Conservation (phyloP, 345 rosid species). For the Citrus medica region DNA sequence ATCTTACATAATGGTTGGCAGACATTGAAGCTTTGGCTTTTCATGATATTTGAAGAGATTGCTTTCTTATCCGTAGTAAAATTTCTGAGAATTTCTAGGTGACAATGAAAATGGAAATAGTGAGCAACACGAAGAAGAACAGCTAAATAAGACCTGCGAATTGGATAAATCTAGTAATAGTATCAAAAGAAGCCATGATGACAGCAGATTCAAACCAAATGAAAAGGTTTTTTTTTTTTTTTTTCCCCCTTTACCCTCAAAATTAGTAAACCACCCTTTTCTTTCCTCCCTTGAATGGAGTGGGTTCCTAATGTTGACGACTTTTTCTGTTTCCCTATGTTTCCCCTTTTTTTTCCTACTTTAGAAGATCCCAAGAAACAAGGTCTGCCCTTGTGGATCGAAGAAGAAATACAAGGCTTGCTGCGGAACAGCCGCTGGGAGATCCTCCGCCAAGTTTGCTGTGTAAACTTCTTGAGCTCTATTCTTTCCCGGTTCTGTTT, state of each 20-base stretch:
- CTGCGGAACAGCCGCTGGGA: slow-evolving; percentile 71
- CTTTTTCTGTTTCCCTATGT: background rate
- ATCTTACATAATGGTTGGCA: background rate
- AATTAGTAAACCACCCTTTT: slow-evolving; percentile 1
- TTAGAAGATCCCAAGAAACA: slow-evolving; percentile 70
- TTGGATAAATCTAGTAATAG: slow-evolving; percentile 31
- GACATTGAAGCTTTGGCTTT: slow-evolving; percentile 3
- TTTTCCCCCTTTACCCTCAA: background rate
- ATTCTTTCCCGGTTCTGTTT: background rate
- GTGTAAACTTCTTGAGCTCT: slow-evolving; percentile 43
- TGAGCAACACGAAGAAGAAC: slow-evolving; percentile 36
- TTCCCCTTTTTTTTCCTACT: background rate
- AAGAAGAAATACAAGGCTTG: slow-evolving; percentile 90
- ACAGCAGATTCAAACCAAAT: slow-evolving; percentile 32
- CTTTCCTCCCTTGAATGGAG: background rate
- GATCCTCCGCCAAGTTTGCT: slow-evolving; percentile 43
- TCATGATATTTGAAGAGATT: slow-evolving; percentile 6
- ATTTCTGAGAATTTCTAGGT: slow-evolving; percentile 26
- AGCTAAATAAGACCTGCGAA: slow-evolving; percentile 19
- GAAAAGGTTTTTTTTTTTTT: slow-evolving; percentile 67
- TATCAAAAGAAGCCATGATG: slow-evolving; percentile 24
- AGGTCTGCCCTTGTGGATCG: slow-evolving; percentile 79
- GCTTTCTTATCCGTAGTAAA: slow-evolving; percentile 3
- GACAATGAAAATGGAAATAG: slow-evolving; percentile 29
- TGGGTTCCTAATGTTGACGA: background rate